phyloP scores from a whole-genome alignment of 768 basidiomycete genomes.

The Auriculariales sp. region DNA sequence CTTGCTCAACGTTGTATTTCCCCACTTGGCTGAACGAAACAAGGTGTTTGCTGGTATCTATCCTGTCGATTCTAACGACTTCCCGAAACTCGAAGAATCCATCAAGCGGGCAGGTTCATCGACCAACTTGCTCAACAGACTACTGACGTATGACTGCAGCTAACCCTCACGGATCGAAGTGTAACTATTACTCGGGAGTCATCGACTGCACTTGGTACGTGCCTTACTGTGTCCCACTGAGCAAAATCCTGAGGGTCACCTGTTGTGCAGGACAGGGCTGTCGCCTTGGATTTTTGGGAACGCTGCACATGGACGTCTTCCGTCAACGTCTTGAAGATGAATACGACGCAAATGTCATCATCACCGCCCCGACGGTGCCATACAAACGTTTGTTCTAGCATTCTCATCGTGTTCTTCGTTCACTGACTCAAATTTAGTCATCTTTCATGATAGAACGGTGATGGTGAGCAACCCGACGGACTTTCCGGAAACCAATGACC shows the following conservation, averaged over 20 bases:
- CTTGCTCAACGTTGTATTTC: background rate
- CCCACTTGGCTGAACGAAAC: background rate
- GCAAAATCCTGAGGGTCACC: background rate
- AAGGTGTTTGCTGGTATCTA: conserved; percentile 93
- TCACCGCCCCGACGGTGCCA: conserved; percentile 93
- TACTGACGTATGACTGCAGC: conserved; percentile 23
- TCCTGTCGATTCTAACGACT: conserved; percentile 83
- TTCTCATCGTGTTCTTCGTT: conserved; percentile 2
- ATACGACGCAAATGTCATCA: conserved; percentile 84
- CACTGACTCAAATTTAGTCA: conserved; percentile 31
- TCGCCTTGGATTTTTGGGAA: conserved; percentile 88
- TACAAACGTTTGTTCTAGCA: conserved; percentile 48
- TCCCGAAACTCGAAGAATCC: conserved; percentile 89
- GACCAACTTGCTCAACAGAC: background rate
- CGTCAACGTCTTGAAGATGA: conserved; percentile 95
- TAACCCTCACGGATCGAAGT: conserved; percentile 75
- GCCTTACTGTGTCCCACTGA: background rate
- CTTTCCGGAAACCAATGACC: conserved; percentile 74
- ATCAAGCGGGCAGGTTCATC: conserved; percentile 56
- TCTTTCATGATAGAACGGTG: conserved; percentile 51
- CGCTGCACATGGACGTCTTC: conserved; percentile 92
- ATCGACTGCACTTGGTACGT: conserved; percentile 55
- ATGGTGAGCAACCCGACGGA: conserved; percentile 86
- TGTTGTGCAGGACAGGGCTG: conserved; percentile 61
- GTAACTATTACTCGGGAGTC: conserved; percentile 86